Evolutionary conservation across 106 monocot genomes (phyloP), one percentile per base, ranked within the genome.

Genomic region (Phalaenopsis aphrodite): DNA sequence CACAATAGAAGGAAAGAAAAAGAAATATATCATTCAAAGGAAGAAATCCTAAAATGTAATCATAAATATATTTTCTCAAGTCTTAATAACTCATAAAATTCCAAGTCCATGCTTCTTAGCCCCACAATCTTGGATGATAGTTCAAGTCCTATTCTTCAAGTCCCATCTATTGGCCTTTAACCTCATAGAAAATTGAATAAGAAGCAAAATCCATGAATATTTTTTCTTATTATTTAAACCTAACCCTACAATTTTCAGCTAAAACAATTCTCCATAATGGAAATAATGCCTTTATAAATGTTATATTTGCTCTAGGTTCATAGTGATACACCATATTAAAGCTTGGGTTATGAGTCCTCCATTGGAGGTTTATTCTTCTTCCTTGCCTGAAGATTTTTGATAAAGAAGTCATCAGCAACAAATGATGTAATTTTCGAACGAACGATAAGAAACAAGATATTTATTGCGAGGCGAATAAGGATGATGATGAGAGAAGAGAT

Each of bases 271-370:
- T 56, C 81, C 2, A 11, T 30, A 30, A 30, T 56, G 8, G 81
- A 55, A 58, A 81, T 42, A n/a, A 48, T 75, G 45, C 36, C 74
- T 17, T 56, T 4, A 39, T 41, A 56, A 55, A 55, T 19, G 56
- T 75, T n/a, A 38, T 14, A 69, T 56, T 75, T 2, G 75, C 81
- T 18, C 74, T 57, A 16, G 17, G 18, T 21, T 81, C 56, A 42
- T 19, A 55, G 17, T 18, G 37, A 41, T 55, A 55, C 0, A 18
- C 72, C 73, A 81, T 48, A 37, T 24, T 47, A 1, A 12, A 30
- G 37, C 81, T 75, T 5, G 81, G 81, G 41, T 75, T 81, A 8
- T 17, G 14, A 12, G 41, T 18, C 41, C 52, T 74, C 38, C 75
- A 3, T 6, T 36, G 37, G 1, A 81, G 39, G 8, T 69, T 39